Percentiles rank a stretch among this genome's conserved stretches.
phyloP scores from a whole-genome alignment of 2,329 filamentous ascomycete genomes.

The Lecanicillium sp. region DNA sequence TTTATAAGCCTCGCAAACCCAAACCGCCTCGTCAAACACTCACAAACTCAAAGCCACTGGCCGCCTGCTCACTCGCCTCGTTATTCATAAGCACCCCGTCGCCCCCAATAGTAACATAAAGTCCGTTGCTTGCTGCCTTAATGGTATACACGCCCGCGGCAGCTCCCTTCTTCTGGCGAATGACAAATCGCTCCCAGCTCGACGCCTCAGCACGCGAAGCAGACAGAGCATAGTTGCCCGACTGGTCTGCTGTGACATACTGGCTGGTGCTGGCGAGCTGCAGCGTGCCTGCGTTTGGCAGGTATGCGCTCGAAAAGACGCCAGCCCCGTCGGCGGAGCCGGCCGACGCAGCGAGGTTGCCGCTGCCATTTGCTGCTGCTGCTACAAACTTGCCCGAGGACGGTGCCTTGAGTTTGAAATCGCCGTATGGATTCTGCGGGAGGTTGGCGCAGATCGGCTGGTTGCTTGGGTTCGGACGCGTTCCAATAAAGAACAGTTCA shows the following conservation, averaged over 20 bases:
- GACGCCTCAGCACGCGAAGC: slow-evolving; percentile 12
- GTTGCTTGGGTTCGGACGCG: slow-evolving; percentile 14
- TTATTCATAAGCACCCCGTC: slow-evolving; percentile 15
- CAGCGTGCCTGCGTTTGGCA: slow-evolving; percentile 12
- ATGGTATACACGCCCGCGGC: slow-evolving; percentile 14
- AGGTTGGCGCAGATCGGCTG: slow-evolving; percentile 14
- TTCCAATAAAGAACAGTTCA: slow-evolving; percentile 17
- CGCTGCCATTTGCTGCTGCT: slow-evolving; percentile 7
- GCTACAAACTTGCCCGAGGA: slow-evolving; percentile 12
- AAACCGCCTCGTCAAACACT: neutral
- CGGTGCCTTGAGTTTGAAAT: slow-evolving; percentile 14
- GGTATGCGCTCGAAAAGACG: slow-evolving; percentile 14
- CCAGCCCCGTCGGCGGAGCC: slow-evolving; percentile 7
- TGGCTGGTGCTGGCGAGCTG: slow-evolving; percentile 2
- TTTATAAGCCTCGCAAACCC: neutral
- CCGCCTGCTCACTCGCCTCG: slow-evolving; percentile 10
- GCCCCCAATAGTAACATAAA: slow-evolving; percentile 12
- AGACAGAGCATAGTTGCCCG: slow-evolving; percentile 11
- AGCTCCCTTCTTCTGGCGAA: slow-evolving; percentile 14
- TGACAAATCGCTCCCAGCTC: slow-evolving; percentile 14
- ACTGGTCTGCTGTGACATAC: slow-evolving; percentile 14
- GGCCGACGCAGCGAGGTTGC: slow-evolving; percentile 13
- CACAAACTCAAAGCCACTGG: slow-evolving; percentile 11
- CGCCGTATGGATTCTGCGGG: slow-evolving; percentile 16
- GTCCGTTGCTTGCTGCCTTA: slow-evolving; percentile 15